Base-by-base conservation (phyloP, 2,329 filamentous ascomycete genomes). In the Shiraia bambusicola region DNA sequence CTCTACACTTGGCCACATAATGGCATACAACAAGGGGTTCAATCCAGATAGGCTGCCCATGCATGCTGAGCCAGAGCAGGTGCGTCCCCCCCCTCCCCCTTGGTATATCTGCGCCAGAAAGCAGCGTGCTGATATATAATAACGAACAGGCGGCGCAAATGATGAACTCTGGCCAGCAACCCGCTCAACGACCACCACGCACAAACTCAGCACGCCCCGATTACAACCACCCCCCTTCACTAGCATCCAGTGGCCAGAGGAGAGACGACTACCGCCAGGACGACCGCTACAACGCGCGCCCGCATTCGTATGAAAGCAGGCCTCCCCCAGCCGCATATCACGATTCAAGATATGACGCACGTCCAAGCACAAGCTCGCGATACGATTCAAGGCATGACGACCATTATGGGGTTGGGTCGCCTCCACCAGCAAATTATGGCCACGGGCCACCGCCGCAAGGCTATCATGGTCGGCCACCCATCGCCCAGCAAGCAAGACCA, bases 11-110 rank as follows among this genome's bases (percentile, higher is more conserved):
- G 42, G 39, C 33, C 47, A 25, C 47, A 53, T 66, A 47, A 97
- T 97, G 92, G 92, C 92, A 42, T 97, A 97, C 78, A 95, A 95
- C 73, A 84, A 83, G 69, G 82, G 86, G 41, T 93, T 90, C 75
- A 95, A 98, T 70, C 91, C 91, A 25, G 92, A 98, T 76, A 88
- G 90, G 66, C 82, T 98, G 52, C 92, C 92, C 66, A 89, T 89
- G 87, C 87, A 89, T 66, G 86, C 85, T 47, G 86, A 90, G 71
- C 86, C 87, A 30, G 86, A 89, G 54, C 76, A 81, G 71, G 83
- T 85, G 74, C 42, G 59, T 57, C 72, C n/a, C n/a, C n/a, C n/a
- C n/a, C n/a, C n/a, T n/a, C n/a, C n/a, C n/a, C n/a, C n/a, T n/a
- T n/a, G n/a, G n/a, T n/a, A n/a, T n/a, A n/a, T n/a, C n/a, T n/a